Evolutionary conservation across 2,329 filamentous ascomycete species (phyloP), one percentile per base, ranked within the genome.

Genomic region (Aspergillus proliferans): DNA sequence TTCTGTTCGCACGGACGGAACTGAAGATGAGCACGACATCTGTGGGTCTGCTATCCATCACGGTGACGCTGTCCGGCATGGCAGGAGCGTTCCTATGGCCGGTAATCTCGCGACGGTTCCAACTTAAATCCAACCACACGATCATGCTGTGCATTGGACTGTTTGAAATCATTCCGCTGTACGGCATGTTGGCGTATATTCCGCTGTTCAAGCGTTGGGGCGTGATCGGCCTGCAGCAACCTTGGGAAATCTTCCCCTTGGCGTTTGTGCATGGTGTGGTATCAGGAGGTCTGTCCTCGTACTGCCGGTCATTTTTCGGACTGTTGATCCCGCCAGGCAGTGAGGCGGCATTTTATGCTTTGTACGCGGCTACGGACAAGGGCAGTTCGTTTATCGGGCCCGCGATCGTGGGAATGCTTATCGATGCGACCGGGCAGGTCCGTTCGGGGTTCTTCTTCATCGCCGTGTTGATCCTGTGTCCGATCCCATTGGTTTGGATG

Each of bases 331-430:
- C 91, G 0, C 87, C 88, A 0, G 91, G 91, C 3, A 91, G 84
- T 22, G 91, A 96, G 67, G 90, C 91, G 0, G 89, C 90, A 0
- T 96, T 96, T 64, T 96, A 93, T 65, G 91, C 91, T 0, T 75
- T 96, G 3, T 96, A 95, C 62, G 91, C 91, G 19, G 94, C 95
- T 50, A 96, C 91, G 0, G 91, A 96, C 66, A 96, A 96, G 68
- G 90, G 90, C 0, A 91, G 86, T 36, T 92, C 86, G 59, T 79
- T 95, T 1, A 94, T 96, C 63, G 91, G 91, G 0, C 91, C 91
- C 0, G 86, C 88, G 0, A 88, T 96, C 58, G 91, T 96, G 0
- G 91, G 90, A 0, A 81, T 83, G 24, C 92, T 96, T 51, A 92
- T 92, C 21, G 89, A 95, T 67, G 80, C 73, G 44, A 84, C 83